Conservation (phyloP, 176 grass and related monocot genomes). For the Chloris gayana region DNA sequence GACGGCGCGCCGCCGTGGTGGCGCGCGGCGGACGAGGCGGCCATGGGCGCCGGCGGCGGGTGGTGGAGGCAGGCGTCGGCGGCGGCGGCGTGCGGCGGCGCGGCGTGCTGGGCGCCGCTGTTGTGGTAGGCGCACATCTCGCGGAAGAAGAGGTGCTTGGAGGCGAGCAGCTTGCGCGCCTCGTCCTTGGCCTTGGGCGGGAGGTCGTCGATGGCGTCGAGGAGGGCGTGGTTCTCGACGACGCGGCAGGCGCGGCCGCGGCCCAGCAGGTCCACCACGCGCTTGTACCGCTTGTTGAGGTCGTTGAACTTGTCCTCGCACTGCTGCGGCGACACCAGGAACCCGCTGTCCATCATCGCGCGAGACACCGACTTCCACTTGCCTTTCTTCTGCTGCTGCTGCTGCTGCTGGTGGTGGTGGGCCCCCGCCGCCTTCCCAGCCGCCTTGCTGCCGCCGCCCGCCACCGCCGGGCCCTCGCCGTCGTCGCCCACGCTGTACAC, state of each 20-base stretch:
- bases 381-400: conserved; percentile 75
- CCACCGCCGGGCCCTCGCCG: conserved; percentile 40
- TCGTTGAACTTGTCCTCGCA: conserved; percentile 99
- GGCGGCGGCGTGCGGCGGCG: conserved; percentile 23
- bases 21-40: conserved; percentile 24
- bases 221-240: conserved; percentile 74
- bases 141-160: conserved; percentile 95
- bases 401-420: neutral
- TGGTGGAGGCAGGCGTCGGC: conserved; percentile 50
- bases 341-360: conserved; percentile 78
- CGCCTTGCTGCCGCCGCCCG: neutral
- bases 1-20: conserved; percentile 8
- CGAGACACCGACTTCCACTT: conserved; percentile 95
- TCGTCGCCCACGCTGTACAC: conserved; percentile 81
- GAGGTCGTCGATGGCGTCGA: conserved; percentile 75
- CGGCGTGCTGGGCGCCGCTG: conserved; percentile 24
- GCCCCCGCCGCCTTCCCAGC: too few relatives aligned
- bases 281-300: conserved; percentile 96
- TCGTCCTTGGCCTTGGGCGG: conserved; percentile 76
- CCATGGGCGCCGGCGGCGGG: conserved; percentile 12
- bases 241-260: conserved; percentile 81
- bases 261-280: conserved; percentile 83
- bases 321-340: conserved; percentile 89
- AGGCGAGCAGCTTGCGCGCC: conserved; percentile 87
- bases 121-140: conserved; percentile 99